Base-by-base conservation (phyloP, 805 yeast genomes). In the Torulaspora microellipsoides region DNA sequence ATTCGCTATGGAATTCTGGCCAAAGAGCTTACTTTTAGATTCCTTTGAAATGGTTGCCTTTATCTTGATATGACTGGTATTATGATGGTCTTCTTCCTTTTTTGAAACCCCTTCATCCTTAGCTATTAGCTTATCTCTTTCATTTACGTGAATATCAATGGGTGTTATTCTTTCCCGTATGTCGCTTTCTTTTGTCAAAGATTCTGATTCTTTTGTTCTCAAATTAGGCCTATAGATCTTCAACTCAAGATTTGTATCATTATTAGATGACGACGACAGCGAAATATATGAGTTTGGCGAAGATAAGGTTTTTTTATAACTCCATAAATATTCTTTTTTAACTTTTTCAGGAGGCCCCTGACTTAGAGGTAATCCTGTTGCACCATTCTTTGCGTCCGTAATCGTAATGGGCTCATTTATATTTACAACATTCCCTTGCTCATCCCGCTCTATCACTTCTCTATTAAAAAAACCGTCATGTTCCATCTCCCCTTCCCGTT, bases 341-440 rank as follows among this genome's bases (percentile, higher is more conserved):
- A 77, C 66, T 54, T 77, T 81, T 3, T 70, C 63, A 13, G 78
- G 76, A 8, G 96, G 96, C 5, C 73, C 71, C n/a, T 77, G 71
- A 50, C 79, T 86, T 42, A 88, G 64, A 3, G 93, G 83, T 32
- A 79, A 70, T 2, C 96, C 96, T 0, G 91, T 82, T 31, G 78
- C 78, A 9, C 75, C 72, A 33, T 85, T 80, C 9, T 67, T 60
- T 0, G 83, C 79, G 30, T 70, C 74, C 78, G 74, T 28, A 72
- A 60, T 13, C 32, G 30, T 27, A 15, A 70, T 71, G 2, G 90
- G 89, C 54, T 86, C 93, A 15, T 68, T 60, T 27, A 60, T 62
- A 29, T 56, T 53, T 15, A 41, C 44, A 28, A 52, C 42, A 6
- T 49, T 44, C 20, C 63, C 63, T n/a, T 52, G 41, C 10, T 50